Percentiles rank a stretch among this genome's conserved stretches.
Conservation (phyloP, 2,329 filamentous ascomycete species). For the Rutstroemia sp. region DNA sequence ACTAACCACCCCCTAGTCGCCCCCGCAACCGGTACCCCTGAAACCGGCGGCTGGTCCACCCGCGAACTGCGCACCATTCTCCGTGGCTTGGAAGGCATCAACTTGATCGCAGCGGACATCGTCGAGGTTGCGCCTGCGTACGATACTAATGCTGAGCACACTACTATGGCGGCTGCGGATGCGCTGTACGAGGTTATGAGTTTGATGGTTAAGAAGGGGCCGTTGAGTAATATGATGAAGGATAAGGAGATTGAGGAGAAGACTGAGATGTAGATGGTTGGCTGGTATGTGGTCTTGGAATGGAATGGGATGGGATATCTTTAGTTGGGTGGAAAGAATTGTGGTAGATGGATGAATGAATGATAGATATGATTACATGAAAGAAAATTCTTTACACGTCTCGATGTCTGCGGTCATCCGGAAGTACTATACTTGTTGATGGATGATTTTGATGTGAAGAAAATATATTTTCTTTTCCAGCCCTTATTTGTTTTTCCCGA, state of each 20-base stretch:
- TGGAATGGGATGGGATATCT: no score
- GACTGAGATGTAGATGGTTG: conserved; percentile 19
- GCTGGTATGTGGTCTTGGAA: not conserved
- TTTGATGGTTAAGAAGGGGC: conserved; percentile 74
- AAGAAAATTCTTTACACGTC: no score
- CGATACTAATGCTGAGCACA: conserved; percentile 65
- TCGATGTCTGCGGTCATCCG: no score
- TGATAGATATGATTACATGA: no score
- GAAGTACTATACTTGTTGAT: no score
- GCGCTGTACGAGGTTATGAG: conserved; percentile 72
- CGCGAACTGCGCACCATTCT: conserved; percentile 66
- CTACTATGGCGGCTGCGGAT: conserved; percentile 66
- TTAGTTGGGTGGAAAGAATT: no score
- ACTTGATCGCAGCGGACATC: conserved; percentile 63
- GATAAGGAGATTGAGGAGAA: conserved; percentile 12
- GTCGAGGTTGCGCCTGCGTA: conserved; percentile 69
- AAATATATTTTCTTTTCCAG: no score
- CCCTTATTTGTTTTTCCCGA: no score
- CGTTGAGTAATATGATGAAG: conserved; percentile 45
- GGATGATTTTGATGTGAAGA: no score
- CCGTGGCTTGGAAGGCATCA: conserved; percentile 60
- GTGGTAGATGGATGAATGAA: no score
- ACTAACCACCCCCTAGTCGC: conserved; percentile 41
- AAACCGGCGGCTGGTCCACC: conserved; percentile 71
- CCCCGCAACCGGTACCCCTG: conserved; percentile 66